Percentiles rank a stretch among this genome's conserved stretches.
Evolutionary conservation across 2,329 filamentous ascomycete genomes (phyloP).

Genomic region (Claviceps sp.): DNA sequence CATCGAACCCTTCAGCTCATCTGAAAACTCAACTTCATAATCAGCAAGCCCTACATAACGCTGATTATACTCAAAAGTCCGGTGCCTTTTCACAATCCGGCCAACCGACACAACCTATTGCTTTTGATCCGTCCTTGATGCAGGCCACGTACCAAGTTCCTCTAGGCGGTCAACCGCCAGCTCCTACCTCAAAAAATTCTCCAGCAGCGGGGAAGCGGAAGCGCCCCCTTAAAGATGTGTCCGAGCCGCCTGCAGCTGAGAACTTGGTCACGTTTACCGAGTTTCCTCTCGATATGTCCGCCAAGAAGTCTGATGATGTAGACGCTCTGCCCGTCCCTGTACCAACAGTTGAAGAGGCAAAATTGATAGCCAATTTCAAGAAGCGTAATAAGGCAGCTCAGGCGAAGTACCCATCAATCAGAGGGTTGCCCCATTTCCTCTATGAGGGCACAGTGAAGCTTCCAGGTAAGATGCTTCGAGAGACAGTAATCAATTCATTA

Average conservation of each 20-base stretch:
- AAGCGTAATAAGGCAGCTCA: conserved; percentile 25
- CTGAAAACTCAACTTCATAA: conserved; percentile 15
- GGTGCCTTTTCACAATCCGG: conserved; percentile 1
- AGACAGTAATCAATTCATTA: too few relatives aligned
- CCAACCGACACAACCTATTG: conserved; percentile 8
- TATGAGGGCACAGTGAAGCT: conserved; percentile 27
- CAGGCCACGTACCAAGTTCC: conserved; percentile 1
- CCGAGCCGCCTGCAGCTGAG: background rate
- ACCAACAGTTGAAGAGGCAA: conserved; percentile 20
- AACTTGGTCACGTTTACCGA: conserved; percentile 13
- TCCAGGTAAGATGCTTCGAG: conserved; percentile 13
- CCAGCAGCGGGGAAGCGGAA: conserved; percentile 25
- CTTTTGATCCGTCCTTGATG: background rate
- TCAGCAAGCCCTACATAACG: conserved; percentile 12
- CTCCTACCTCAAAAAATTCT: conserved; percentile 13
- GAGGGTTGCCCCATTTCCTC: conserved; percentile 24
- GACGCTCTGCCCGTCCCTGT: conserved; percentile 18
- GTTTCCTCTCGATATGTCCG: conserved; percentile 14
- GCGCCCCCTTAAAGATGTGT: conserved; percentile 14
- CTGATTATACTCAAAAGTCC: conserved; percentile 3
- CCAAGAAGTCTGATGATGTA: conserved; percentile 22
- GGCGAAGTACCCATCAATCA: conserved; percentile 24
- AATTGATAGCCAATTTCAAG: conserved; percentile 23
- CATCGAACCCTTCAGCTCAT: conserved; percentile 6
- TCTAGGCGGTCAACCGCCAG: background rate